Conservation (phyloP, 2,329 filamentous ascomycete genomes). For the Exophiala bonariae region DNA sequence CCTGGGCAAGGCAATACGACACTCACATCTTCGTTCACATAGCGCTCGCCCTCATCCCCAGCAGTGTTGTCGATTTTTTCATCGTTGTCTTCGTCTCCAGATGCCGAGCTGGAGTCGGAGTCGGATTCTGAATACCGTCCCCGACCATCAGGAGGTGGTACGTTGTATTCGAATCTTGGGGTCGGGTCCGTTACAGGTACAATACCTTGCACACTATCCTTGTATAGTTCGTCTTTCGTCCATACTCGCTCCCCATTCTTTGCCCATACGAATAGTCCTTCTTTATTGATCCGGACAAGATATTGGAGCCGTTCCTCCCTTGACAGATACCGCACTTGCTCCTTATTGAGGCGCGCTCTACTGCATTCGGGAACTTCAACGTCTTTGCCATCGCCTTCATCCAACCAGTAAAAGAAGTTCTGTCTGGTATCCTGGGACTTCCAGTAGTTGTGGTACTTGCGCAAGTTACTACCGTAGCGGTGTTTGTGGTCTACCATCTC, state of each 20-base stretch:
- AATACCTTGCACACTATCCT: constrained; percentile 67
- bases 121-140: constrained; percentile 20
- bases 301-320: constrained; percentile 80
- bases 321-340: constrained; percentile 80
- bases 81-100: constrained; percentile 17
- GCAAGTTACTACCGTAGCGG: constrained; percentile 79
- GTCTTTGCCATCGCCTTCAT: constrained; percentile 72
- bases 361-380: constrained; percentile 72
- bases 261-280: constrained; percentile 80
- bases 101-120: constrained; percentile 29
- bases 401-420: constrained; percentile 94
- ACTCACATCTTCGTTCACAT: constrained; percentile 57
- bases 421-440: constrained; percentile 73
- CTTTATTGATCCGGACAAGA: constrained; percentile 70
- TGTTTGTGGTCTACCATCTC: constrained; percentile 88
- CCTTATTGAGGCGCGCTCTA: constrained; percentile 70
- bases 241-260: constrained; percentile 78
- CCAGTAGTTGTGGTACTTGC: constrained; percentile 83
- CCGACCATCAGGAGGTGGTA: constrained; percentile 23
- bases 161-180: constrained; percentile 50
- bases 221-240: constrained; percentile 62
- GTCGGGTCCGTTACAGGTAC: constrained; percentile 63
- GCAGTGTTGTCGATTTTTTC: constrained; percentile 11
- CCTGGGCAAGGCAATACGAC: background rate
- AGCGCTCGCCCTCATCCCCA: constrained; percentile 59